A percentile compares a stretch with the other conserved stretches of the same genome.
These are phyloP conservation scores for Hypsizygus marmoreus DNA, from an alignment of 768 basidiomycete genomes.

Conservation along the genomic window DNA sequence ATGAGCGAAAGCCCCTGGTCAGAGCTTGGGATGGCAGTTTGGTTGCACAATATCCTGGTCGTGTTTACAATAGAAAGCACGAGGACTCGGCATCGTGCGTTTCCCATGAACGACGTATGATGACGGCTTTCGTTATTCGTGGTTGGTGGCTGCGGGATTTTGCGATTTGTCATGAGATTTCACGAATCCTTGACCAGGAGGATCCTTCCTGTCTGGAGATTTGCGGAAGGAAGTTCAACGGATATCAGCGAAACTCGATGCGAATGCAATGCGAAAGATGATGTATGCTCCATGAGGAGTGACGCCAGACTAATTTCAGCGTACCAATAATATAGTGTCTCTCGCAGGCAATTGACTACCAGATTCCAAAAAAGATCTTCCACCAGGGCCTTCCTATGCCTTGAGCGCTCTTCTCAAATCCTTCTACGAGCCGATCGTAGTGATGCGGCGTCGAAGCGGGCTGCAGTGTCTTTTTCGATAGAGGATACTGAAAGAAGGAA, in stretches of 20 bases:
- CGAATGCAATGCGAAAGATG: neutral
- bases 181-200: conserved; percentile 2
- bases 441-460: conserved; percentile 75
- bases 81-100: conserved; percentile 1
- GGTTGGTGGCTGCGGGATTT: conserved; percentile 14
- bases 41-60: too few relatives aligned
- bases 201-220: neutral
- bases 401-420: conserved; percentile 70
- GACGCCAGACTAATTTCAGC: conserved; percentile 2
- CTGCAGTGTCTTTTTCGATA: conserved; percentile 61
- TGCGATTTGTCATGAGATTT: conserved; percentile 11
- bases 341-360: conserved; percentile 40
- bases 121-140: neutral
- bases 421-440: conserved; percentile 73
- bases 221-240: neutral
- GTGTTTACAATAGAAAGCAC: too few relatives aligned
- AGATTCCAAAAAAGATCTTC: conserved; percentile 80
- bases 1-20: too few relatives aligned
- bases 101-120: conserved; percentile 3
- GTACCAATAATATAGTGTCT: neutral
- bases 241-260: conserved; percentile 3
- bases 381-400: conserved; percentile 83
- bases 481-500: conserved; percentile 53
- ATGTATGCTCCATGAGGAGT: neutral
- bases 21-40: too few relatives aligned